A percentile compares a stretch with the other conserved stretches of the same genome.
Conservation (phyloP, 768 basidiomycete genomes). For the Hortiboletus flavorubellus region DNA sequence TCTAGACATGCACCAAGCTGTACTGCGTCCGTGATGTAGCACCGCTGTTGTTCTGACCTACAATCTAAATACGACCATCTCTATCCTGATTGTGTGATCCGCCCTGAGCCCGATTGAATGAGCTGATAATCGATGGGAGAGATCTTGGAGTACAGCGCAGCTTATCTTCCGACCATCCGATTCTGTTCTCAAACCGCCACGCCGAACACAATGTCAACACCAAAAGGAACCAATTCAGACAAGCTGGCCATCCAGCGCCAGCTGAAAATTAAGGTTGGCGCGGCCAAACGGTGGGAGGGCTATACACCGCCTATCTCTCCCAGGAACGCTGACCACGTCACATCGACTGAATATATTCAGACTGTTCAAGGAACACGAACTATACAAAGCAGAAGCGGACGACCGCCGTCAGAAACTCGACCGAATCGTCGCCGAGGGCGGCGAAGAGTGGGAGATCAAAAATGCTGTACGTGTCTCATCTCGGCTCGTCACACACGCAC, state of each 20-base stretch:
- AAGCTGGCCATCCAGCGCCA: slow-evolving; percentile 49
- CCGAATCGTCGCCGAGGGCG: slow-evolving; percentile 54
- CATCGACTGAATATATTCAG: slow-evolving; percentile 33
- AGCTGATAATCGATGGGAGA: slow-evolving; percentile 8
- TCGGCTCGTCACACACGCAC: slow-evolving; percentile 4
- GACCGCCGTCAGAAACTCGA: slow-evolving; percentile 58
- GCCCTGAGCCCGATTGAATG: not conserved
- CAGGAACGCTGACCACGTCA: slow-evolving; percentile 11
- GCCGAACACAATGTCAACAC: slow-evolving; percentile 12
- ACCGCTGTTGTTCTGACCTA: slow-evolving; percentile 25
- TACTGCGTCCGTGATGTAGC: slow-evolving; percentile 34
- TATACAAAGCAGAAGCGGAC: slow-evolving; percentile 66
- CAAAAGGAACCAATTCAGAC: slow-evolving; percentile 15
- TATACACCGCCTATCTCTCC: slow-evolving; percentile 16
- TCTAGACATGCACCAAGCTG: slow-evolving; percentile 28
- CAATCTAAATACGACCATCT: slow-evolving; percentile 25
- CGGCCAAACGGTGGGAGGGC: slow-evolving; percentile 54
- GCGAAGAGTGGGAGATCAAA: slow-evolving; percentile 75
- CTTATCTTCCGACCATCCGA: not conserved
- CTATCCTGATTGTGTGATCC: not conserved
- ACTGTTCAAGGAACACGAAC: slow-evolving; percentile 60
- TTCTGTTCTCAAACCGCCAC: slow-evolving; percentile 11
- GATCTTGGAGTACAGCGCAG: not conserved
- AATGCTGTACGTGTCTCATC: slow-evolving; percentile 54
- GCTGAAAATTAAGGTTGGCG: slow-evolving; percentile 74